These are phyloP conservation scores for Lupinus albus DNA, from an alignment of 306 rosid genomes.

Conservation along the genomic window DNA sequence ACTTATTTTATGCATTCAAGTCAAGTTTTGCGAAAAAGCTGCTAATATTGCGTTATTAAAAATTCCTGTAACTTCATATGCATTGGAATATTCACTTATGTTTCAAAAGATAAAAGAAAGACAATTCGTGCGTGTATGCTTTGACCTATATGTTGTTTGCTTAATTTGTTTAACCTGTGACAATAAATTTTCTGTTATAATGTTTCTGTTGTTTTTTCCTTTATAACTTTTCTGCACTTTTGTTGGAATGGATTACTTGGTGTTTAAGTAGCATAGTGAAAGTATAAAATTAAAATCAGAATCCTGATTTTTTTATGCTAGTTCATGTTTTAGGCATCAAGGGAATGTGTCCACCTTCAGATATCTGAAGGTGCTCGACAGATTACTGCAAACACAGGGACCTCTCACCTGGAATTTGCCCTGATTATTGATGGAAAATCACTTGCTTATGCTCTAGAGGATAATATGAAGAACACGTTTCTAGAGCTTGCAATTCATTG, in stretches of 20 bases:
- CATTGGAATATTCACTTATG: too few relatives aligned
- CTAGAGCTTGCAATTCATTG: constrained; percentile 71
- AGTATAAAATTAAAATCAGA: constrained; percentile 6
- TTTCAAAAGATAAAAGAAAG: constrained; percentile 3
- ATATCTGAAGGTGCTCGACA: constrained; percentile 65
- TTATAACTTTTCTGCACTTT: background rate
- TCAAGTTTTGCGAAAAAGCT: too few relatives aligned
- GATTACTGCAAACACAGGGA: constrained; percentile 56
- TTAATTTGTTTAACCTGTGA: background rate
- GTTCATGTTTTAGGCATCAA: constrained; percentile 68
- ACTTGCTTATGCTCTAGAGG: constrained; percentile 64
- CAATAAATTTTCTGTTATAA: background rate
- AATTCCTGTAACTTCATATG: too few relatives aligned
- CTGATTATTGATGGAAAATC: constrained; percentile 88
- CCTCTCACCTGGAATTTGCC: constrained; percentile 64
- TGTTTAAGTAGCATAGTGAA: background rate
- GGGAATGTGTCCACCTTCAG: constrained; percentile 66
- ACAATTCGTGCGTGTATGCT: constrained; percentile 10
- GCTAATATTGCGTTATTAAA: too few relatives aligned
- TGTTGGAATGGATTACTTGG: background rate
- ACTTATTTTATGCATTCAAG: too few relatives aligned
- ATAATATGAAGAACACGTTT: constrained; percentile 59
- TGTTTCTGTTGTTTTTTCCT: background rate
- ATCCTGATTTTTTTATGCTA: constrained; percentile 38
- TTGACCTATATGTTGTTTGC: constrained; percentile 6